Evolutionary conservation across 768 basidiomycete species (phyloP), one percentile per base, ranked within the genome.

Genomic region (Sistotremastrum niveocremeum): DNA sequence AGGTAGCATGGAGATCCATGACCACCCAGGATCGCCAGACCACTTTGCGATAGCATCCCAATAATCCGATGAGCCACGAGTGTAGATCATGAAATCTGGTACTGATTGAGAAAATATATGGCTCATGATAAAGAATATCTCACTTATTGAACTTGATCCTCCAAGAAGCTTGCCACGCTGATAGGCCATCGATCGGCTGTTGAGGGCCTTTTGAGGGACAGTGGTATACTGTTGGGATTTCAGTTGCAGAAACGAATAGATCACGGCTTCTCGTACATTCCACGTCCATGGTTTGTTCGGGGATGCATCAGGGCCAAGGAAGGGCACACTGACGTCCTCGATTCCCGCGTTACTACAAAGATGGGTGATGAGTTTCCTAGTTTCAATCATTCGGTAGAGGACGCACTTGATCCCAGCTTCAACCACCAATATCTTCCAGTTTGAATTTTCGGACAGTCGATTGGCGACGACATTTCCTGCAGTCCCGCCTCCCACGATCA

Each of bases 1-100:
- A 0, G 45, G 52, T 10, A 42, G 31, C 4, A 61, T 38, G 7
- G 46, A 37, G 8, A 50, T 45, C 59, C 59, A 61, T 0, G 54
- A 53, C 60, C 61, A 63, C 2, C 56, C 57, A 3, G 20, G 3
- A 34, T 63, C 60, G 6, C 56, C 60, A n/a, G 54, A 55, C 7
- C 56, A 32, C 8, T 37, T 30, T 3, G 62, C 62, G 8, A 41
- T 54, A 5, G 51, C 50, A 44, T 63, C 47, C 39, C 44, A 62
- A 44, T 58, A 55, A 30, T 57, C 56, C 7, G 46, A 34, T 1
- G 60, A 54, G 11, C 56, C 56, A 5, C 61, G 56, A 11, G 55
- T 57, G 46, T 57, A 61, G 3, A 52, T 46, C 52, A 60, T 42
- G 30, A 56, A 49, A 42, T 62, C 59, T 60, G 32, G 4, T 4